Evolutionary conservation across 2,329 filamentous ascomycete species (phyloP).

Genomic region (Penicillium sp.): DNA sequence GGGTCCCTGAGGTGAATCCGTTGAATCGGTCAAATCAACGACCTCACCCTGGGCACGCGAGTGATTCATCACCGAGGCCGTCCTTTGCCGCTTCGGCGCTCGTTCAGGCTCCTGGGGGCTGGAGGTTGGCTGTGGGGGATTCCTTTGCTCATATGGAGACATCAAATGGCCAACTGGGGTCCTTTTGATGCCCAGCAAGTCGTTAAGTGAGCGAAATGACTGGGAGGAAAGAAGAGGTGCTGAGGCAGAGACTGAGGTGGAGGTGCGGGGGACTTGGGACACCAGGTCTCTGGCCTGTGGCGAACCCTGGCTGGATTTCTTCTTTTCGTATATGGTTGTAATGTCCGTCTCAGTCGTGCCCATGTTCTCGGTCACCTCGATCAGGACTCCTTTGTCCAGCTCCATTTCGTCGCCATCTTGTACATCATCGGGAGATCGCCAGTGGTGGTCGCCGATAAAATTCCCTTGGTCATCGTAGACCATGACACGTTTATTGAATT

Average conservation of each 20-base stretch:
- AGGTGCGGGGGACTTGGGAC: conserved; percentile 44
- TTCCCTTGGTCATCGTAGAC: conserved; percentile 80
- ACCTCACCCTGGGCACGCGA: conserved; percentile 10
- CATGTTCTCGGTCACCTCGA: conserved; percentile 76
- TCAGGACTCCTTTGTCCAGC: conserved; percentile 72
- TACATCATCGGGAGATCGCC: conserved; percentile 66
- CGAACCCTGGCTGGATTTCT: conserved; percentile 43
- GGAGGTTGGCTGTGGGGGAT: conserved; percentile 10
- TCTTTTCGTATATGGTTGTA: conserved; percentile 69
- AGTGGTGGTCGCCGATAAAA: conserved; percentile 81
- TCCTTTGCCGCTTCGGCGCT: conserved; percentile 34
- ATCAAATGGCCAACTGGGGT: conserved; percentile 63
- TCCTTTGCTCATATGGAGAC: conserved; percentile 61
- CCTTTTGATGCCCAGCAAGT: conserved; percentile 63
- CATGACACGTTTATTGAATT: conserved; percentile 89
- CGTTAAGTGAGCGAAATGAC: conserved; percentile 57
- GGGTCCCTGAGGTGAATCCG: conserved; percentile 2
- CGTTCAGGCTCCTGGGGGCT: conserved; percentile 21
- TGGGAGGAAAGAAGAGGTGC: conserved; percentile 35
- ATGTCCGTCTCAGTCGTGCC: conserved; percentile 74
- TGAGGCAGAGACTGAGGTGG: not conserved
- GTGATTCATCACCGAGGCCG: conserved; percentile 13
- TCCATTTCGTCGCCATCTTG: conserved; percentile 78
- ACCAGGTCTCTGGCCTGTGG: conserved; percentile 31
- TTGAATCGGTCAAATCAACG: conserved; percentile 23